phyloP scores from a whole-genome alignment of 371 early-diverging fungal genomes.

The Entomophthora muscae region DNA sequence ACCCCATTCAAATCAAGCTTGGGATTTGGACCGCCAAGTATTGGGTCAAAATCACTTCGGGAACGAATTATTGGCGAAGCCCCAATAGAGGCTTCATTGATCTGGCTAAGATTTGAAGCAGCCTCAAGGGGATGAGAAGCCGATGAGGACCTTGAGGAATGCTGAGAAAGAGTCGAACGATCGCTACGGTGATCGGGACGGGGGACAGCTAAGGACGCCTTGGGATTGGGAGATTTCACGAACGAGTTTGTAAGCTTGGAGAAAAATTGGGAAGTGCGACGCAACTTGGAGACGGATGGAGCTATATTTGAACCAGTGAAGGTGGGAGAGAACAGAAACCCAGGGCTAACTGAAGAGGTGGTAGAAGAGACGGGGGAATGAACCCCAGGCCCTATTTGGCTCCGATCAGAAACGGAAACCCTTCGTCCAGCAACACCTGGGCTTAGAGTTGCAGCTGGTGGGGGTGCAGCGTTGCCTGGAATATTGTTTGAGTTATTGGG shows the following conservation, averaged over 20 bases:
- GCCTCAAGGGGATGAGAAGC: not conserved
- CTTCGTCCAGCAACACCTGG: not conserved
- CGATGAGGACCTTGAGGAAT: not conserved
- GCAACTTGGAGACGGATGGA: not conserved
- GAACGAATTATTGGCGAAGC: not conserved
- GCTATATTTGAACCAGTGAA: not conserved
- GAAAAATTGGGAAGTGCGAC: slow-evolving; percentile 7
- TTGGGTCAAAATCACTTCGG: not conserved
- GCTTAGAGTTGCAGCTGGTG: not conserved
- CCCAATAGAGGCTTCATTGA: not conserved
- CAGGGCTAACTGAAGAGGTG: not conserved
- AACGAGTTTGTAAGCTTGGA: not conserved
- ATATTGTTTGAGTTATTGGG: not conserved
- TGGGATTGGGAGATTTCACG: not conserved
- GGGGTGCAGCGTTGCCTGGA: no score
- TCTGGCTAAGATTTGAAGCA: not conserved
- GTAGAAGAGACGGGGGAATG: not conserved
- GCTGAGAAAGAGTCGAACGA: not conserved
- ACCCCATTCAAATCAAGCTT: no score
- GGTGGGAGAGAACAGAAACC: not conserved
- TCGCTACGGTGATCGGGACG: not conserved
- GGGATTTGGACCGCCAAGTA: not conserved
- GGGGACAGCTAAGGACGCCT: no score
- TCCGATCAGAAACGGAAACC: not conserved
- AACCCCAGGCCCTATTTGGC: not conserved